phyloP scores from a whole-genome alignment of 148 eudicot species.

The Rhododendron kiyosumense region DNA sequence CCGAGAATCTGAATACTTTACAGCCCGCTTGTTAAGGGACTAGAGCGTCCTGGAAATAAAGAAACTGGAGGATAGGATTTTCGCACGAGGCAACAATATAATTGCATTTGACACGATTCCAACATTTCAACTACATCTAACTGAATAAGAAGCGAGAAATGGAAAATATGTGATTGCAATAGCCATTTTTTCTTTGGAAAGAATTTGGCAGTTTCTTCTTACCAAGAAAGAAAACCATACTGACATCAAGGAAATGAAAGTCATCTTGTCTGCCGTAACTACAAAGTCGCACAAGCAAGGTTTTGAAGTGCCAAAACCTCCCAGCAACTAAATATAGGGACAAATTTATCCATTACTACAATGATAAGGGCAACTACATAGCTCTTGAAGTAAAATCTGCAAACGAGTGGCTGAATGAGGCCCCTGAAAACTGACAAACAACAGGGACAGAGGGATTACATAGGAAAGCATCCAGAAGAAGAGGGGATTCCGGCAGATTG shows the following conservation, averaged over 20 bases:
- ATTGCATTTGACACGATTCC: too few species aligned
- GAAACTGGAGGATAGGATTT: too few species aligned
- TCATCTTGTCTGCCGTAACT: background rate
- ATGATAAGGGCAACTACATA: background rate
- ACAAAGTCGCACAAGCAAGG: background rate
- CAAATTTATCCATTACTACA: background rate
- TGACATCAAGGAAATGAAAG: background rate
- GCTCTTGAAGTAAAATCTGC: background rate
- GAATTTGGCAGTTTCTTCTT: background rate
- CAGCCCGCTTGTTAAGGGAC: too few species aligned
- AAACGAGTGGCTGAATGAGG: background rate
- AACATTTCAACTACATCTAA: too few species aligned
- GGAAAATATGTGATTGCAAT: background rate
- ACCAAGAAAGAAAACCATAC: background rate
- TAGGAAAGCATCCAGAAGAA: background rate
- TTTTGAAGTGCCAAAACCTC: constrained; percentile 10
- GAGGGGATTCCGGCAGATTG: background rate
- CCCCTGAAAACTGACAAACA: background rate
- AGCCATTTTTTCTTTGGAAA: too few species aligned
- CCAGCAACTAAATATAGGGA: background rate
- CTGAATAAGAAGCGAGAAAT: background rate
- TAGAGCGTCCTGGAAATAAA: too few species aligned
- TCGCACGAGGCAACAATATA: too few species aligned
- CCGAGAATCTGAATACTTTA: too few species aligned
- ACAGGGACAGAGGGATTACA: background rate